Conservation (phyloP, 1,284 basidiomycete species). For the Ustilago trichophora region DNA sequence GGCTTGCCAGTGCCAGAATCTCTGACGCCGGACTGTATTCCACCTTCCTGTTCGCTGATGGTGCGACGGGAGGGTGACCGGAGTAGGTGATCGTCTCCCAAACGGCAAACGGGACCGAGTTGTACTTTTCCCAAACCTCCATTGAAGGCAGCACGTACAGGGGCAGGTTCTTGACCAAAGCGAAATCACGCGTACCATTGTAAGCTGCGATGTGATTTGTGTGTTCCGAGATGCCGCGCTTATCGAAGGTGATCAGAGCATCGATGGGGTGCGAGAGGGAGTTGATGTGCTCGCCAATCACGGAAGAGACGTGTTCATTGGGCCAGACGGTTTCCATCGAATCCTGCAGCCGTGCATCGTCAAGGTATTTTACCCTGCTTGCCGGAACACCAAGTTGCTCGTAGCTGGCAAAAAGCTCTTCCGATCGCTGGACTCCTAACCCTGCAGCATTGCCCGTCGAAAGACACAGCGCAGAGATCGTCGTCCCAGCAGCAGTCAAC, state of each 20-base stretch:
- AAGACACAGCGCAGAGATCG: conserved; percentile 69
- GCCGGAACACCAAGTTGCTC: conserved; percentile 74
- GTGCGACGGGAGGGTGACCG: not conserved
- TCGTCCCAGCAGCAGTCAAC: conserved; percentile 68
- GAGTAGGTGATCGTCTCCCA: conserved; percentile 36
- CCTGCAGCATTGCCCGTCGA: conserved; percentile 80
- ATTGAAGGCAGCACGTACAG: conserved; percentile 40
- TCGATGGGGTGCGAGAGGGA: conserved; percentile 18
- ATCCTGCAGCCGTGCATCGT: conserved; percentile 80
- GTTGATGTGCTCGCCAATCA: conserved; percentile 73
- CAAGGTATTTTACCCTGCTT: conserved; percentile 73
- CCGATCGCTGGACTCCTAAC: conserved; percentile 73
- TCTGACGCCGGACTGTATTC: conserved; percentile 18
- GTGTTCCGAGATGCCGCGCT: conserved; percentile 81
- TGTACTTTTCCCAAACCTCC: conserved; percentile 48
- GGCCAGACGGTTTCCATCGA: conserved; percentile 79
- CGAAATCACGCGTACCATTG: conserved; percentile 24
- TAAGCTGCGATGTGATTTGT: conserved; percentile 86
- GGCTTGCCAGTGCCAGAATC: conserved; percentile 33
- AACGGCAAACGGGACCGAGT: conserved; percentile 32
- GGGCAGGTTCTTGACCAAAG: conserved; percentile 61
- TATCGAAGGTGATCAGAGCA: conserved; percentile 88
- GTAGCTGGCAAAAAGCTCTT: conserved; percentile 73
- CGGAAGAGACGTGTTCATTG: conserved; percentile 72
- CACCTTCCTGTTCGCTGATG: not conserved